Evolutionary conservation across 371 early-diverging fungal genomes (phyloP), one percentile per base, ranked within the genome.

Genomic region (Mucor circinelloides): DNA sequence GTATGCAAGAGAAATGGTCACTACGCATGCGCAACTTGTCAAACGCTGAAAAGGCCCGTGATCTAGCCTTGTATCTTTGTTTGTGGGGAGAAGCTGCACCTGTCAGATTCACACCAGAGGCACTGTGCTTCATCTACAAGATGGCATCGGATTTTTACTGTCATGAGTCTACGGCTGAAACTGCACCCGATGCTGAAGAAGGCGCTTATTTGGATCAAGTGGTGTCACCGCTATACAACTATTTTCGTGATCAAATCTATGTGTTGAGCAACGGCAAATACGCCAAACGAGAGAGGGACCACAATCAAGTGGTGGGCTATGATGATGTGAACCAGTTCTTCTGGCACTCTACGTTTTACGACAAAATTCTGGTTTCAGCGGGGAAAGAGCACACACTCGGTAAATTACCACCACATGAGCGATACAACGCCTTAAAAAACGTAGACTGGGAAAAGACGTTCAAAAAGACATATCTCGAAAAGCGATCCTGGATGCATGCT

Each of bases 311-410:
- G 6, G 86, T 96, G 48, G 95, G 95, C 19, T 95, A 95, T 74
- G 95, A 94, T 73, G 96, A 96, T 67, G 88, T 94, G 60, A 96
- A 96, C 71, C 94, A 96, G 69, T 81, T 90, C 34, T 95, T 96
- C 76, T 94, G 95, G 94, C 78, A 87, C 30, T 85, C 89, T 1
- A 87, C 88, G 38, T 85, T 88, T 9, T 82, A 95, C 68, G 83
- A 85, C 30, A 75, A 79, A 28, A 87, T 93, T 42, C 67, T 73
- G 31, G 72, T 91, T 3, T 75, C 83, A 3, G 89, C 87, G 55
- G 77, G 78, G 15, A 70, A 66, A 31, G 86, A 86, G 40, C 66
- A 84, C 0, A 76, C 77, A 7, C 72, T 94, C 6, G 85, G 88
- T 56, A 87, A 87, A 50, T 61, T 89, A 10, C 85, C 86, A 1